Conservation (phyloP, 108 stramenopile species). For the Parietichytrium sp. region DNA sequence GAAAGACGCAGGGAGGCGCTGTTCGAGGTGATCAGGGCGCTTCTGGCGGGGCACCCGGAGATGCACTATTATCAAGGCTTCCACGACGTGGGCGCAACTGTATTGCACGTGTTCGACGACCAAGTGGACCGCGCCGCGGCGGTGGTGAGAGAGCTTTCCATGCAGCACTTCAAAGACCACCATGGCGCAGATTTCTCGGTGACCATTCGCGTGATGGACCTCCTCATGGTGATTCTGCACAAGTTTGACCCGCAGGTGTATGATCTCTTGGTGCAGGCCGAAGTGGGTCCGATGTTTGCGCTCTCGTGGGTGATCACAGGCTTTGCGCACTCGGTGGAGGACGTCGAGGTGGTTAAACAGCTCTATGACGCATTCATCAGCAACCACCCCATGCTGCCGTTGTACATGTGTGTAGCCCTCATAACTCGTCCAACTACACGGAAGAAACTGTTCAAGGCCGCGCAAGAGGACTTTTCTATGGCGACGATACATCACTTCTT, state of each 20-base stretch:
- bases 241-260: slow-evolving; percentile 43
- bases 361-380: slow-evolving; percentile 48
- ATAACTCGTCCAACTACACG: slow-evolving; percentile 1
- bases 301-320: slow-evolving; percentile 53
- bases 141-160: slow-evolving; percentile 39
- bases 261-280: slow-evolving; percentile 27
- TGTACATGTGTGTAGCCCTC: slow-evolving; percentile 42
- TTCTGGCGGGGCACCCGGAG: slow-evolving; percentile 42
- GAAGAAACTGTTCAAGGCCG: not conserved
- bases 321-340: slow-evolving; percentile 51
- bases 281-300: slow-evolving; percentile 35
- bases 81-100: slow-evolving; percentile 49
- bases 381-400: slow-evolving; percentile 42
- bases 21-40: slow-evolving; percentile 45
- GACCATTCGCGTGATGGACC: slow-evolving; percentile 48
- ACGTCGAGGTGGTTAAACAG: slow-evolving; percentile 36
- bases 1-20: slow-evolving; percentile 49
- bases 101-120: slow-evolving; percentile 47
- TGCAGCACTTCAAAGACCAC: slow-evolving; percentile 40
- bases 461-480: not conserved
- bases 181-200: slow-evolving; percentile 45
- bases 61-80: slow-evolving; percentile 56
- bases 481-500: slow-evolving; percentile 19
- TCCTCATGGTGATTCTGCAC: slow-evolving; percentile 42
- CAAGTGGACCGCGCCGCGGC: slow-evolving; percentile 37